Conservation (phyloP, 768 basidiomycete genomes). For the Tulasnella sp. region DNA sequence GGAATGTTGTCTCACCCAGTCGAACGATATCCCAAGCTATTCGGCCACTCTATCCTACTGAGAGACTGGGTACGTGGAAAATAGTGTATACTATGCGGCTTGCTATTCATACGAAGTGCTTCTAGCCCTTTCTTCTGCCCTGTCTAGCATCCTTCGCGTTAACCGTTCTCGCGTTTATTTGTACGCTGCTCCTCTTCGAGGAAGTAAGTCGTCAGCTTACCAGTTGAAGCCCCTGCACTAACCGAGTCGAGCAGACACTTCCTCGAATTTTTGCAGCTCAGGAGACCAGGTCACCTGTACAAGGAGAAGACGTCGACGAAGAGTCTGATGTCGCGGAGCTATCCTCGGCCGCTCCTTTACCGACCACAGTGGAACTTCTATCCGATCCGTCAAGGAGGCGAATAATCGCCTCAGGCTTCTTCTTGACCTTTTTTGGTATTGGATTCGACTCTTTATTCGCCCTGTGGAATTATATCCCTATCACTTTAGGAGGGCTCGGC, state of each 20-base stretch:
- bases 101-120: not conserved
- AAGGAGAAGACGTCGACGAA: not conserved
- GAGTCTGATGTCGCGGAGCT: not conserved
- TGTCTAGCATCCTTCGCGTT: constrained; percentile 38
- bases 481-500: constrained; percentile 62
- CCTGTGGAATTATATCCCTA: constrained; percentile 66
- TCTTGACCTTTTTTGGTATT: constrained; percentile 55
- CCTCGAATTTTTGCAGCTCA: not conserved
- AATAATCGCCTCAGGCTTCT: constrained; percentile 37
- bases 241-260: not conserved
- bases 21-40: constrained; percentile 52
- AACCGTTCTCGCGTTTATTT: constrained; percentile 32
- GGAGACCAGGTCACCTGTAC: not conserved
- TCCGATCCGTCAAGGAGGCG: constrained; percentile 32
- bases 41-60: constrained; percentile 51
- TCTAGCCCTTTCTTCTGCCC: constrained; percentile 40
- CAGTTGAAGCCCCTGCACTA: not conserved
- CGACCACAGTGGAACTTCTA: constrained; percentile 11
- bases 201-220: constrained; percentile 27
- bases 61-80: constrained; percentile 31
- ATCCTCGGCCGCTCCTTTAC: not conserved
- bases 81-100: not conserved
- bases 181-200: constrained; percentile 34
- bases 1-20: constrained; percentile 64
- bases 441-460: constrained; percentile 71